Evolutionary conservation across 1,139 yeast genomes (phyloP).

Genomic region (Pichia sp.): DNA sequence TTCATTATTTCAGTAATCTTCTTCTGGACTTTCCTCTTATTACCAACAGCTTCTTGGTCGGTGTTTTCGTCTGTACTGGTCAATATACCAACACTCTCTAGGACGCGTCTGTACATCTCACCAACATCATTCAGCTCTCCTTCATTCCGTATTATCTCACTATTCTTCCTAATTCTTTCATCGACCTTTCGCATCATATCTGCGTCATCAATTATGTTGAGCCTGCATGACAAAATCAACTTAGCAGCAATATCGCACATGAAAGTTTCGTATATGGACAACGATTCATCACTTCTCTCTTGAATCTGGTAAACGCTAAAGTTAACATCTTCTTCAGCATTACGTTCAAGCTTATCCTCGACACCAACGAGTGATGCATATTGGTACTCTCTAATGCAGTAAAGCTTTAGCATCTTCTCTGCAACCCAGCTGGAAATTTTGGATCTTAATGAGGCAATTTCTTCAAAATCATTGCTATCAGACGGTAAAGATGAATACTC

Average conservation of each 20-base stretch:
- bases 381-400: conserved; percentile 29
- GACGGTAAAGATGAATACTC: conserved; percentile 4
- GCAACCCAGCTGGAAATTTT: conserved; percentile 4
- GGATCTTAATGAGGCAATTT: neutral
- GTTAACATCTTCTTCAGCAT: conserved; percentile 52
- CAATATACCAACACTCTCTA: conserved; percentile 8
- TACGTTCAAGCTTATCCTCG: conserved; percentile 43
- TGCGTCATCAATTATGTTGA: conserved; percentile 31
- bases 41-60: neutral
- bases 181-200: conserved; percentile 16
- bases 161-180: conserved; percentile 42
- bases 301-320: conserved; percentile 27
- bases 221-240: conserved; percentile 37
- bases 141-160: conserved; percentile 27
- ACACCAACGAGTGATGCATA: conserved; percentile 28
- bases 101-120: conserved; percentile 19
- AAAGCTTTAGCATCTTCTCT: conserved; percentile 19
- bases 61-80: neutral
- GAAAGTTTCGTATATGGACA: conserved; percentile 24
- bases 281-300: conserved; percentile 1
- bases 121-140: conserved; percentile 27
- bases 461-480: neutral
- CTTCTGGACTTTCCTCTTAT: neutral
- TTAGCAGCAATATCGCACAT: conserved; percentile 47
- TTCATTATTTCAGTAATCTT: conserved; percentile 2